Conservation (phyloP, 352 stramenopile genomes). For the Phytopythium vexans region DNA sequence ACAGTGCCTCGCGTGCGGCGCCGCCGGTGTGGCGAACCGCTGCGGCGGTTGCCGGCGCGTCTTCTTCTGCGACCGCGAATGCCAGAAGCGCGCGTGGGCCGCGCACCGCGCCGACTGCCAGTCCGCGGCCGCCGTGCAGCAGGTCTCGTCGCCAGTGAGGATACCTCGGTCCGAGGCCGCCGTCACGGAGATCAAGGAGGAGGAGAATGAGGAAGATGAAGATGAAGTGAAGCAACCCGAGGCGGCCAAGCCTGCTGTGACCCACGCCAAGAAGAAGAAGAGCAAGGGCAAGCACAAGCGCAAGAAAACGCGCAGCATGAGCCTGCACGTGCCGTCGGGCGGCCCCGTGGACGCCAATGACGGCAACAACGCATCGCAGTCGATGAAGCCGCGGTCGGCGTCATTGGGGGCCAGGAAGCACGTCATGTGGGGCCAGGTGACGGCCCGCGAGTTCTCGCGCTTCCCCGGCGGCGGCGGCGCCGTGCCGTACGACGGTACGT, state of each 20-base stretch:
- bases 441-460: conserved; percentile 67
- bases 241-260: not conserved
- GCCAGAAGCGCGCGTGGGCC: conserved; percentile 61
- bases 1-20: conserved; percentile 44
- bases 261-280: conserved; percentile 39
- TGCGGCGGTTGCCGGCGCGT: conserved; percentile 67
- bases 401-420: conserved; percentile 66
- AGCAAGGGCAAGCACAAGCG: conserved; percentile 76
- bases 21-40: conserved; percentile 50
- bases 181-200: not conserved
- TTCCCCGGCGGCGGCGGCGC: conserved; percentile 74
- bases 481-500: conserved; percentile 81
- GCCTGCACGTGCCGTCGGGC: conserved; percentile 43
- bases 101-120: conserved; percentile 48
- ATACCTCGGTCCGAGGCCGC: not conserved
- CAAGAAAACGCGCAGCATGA: conserved; percentile 70
- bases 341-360: not conserved
- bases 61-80: conserved; percentile 78
- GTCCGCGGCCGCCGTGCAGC: not conserved
- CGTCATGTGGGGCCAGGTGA: conserved; percentile 74
- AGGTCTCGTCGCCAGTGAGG: not conserved
- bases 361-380: conserved; percentile 7
- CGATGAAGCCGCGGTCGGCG: conserved; percentile 53
- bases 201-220: conserved; percentile 1
- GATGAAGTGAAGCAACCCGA: conserved; percentile 4